Evolutionary conservation across 2,329 filamentous ascomycete species (phyloP), one percentile per base, ranked within the genome.

Genomic region (Xylariaceae sp.): DNA sequence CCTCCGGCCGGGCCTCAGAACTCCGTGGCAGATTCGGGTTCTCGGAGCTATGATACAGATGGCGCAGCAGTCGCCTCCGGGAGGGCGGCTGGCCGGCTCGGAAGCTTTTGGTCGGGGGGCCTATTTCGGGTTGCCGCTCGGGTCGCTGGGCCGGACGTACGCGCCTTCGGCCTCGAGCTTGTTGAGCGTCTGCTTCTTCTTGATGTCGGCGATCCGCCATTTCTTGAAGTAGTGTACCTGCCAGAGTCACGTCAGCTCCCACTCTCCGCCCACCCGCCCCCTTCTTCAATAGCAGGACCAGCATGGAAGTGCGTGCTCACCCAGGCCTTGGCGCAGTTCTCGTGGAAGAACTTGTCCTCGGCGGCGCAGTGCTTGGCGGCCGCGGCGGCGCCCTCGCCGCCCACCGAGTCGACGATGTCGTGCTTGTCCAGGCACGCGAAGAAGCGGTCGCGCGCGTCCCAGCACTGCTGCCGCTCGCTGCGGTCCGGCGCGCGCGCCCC

Each of bases 151-250:
- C 67, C n/a, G n/a, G n/a, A n/a, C n/a, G n/a, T n/a, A n/a, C 10
- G 83, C 85, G 43, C 83, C 83, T 57, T 90, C 81, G 29, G 70
- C 72, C 55, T 82, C 72, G 49, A 94, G 74, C 55, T 77, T 76
- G 50, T 83, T 80, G 44, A 94, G 66, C 16, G 86, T 83, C 61
- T 80, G 70, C 53, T 84, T 81, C 61, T 90, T 87, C 50, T 94
- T 84, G 53, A 84, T 74, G 49, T 98, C 92, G 63, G 93, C 90
- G 22, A 96, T 86, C 51, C 92, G 74, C 64, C 88, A 83, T 62
- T 95, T 89, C 69, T 96, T 95, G 65, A 98, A 98, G 62, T 98
- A 96, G 63, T 88, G 87, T 40, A 95, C 84, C 86, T 92, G 49
- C 34, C 16, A n/a, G 4, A n/a, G n/a, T n/a, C n/a, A n/a, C n/a